Evolutionary conservation across 345 rosid species (phyloP), one percentile per base, ranked within the genome.

Genomic region (Aquilaria yunnanensis): DNA sequence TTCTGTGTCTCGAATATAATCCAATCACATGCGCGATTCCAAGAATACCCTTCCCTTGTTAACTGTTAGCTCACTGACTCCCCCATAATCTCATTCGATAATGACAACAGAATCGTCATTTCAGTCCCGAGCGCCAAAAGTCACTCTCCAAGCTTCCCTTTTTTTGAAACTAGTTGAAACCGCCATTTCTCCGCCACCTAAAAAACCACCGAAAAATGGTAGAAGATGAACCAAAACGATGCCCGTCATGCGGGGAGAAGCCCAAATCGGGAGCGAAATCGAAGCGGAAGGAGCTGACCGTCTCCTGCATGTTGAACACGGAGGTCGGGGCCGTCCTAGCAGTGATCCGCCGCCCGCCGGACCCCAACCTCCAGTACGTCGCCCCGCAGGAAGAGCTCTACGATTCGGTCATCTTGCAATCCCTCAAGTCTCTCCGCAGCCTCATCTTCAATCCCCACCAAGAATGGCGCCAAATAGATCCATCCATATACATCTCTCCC

Each of bases 221-320:
- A 14, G 75, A 57, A 14, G 75, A 57, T 47, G 57, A 64, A 43
- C 16, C 50, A 47, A 51, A 55, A n/a, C 31, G 6, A 34, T 31
- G 59, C 32, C 34, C 58, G 6, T 54, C 73, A 32, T 64, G 63
- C 60, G 45, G 63, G 2, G 63, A 55, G 12, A 78, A 61, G 31
- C 70, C 71, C 67, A 73, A 70, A 64, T 60, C 63, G 45, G n/a
- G 13, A 2, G 55, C 45, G 16, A 74, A 59, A 66, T 61, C 71
- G 57, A 75, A 65, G 53, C 73, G 88, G 64, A 88, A 78, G 74
- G 85, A 86, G 71, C 66, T 85, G 1, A 90, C 85, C 12, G 64
- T 88, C 56, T 88, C 97, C 0, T 93, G 96, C 80, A 93, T 93
- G 97, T 76, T 93, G 50, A 93, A 86, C 83, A 86, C 98, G 0